phyloP scores from a whole-genome alignment of 2,329 filamentous ascomycete genomes.

The Arachnopeziza araneosa region DNA sequence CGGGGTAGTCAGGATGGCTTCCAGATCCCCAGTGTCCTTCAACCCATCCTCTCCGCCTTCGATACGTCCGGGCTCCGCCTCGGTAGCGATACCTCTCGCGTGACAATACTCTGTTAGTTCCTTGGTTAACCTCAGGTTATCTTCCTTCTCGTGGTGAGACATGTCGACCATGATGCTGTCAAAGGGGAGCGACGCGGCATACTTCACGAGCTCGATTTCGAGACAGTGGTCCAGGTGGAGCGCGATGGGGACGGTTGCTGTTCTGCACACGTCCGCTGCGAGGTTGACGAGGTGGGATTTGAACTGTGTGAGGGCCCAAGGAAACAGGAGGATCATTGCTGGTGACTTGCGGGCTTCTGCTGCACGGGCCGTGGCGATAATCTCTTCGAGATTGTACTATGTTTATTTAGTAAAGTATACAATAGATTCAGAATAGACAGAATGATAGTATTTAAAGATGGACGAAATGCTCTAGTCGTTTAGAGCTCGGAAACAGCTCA shows the following conservation, averaged over 20 bases:
- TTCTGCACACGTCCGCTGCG: conserved; percentile 48
- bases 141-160: conserved; percentile 64
- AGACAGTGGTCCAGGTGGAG: conserved; percentile 65
- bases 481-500: not conserved
- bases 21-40: conserved; percentile 57
- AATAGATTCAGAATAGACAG: not conserved
- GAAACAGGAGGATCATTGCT: conserved; percentile 64
- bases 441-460: too few relatives aligned
- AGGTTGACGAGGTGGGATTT: conserved; percentile 46
- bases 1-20: conserved; percentile 56
- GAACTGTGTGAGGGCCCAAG: conserved; percentile 62
- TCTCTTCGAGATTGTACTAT: conserved; percentile 66
- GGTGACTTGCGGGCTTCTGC: conserved; percentile 60
- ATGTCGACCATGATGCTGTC: conserved; percentile 76
- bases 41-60: conserved; percentile 72
- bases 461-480: too few relatives aligned
- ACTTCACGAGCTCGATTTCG: conserved; percentile 49
- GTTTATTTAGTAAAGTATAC: not conserved
- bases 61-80: conserved; percentile 64
- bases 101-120: conserved; percentile 47
- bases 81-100: conserved; percentile 59
- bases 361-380: conserved; percentile 59
- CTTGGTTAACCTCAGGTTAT: conserved; percentile 61
- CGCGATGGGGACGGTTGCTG: conserved; percentile 53
- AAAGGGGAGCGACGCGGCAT: conserved; percentile 53